phyloP scores from a whole-genome alignment of 1,284 basidiomycete species.

The Ustilago xerochloae region DNA sequence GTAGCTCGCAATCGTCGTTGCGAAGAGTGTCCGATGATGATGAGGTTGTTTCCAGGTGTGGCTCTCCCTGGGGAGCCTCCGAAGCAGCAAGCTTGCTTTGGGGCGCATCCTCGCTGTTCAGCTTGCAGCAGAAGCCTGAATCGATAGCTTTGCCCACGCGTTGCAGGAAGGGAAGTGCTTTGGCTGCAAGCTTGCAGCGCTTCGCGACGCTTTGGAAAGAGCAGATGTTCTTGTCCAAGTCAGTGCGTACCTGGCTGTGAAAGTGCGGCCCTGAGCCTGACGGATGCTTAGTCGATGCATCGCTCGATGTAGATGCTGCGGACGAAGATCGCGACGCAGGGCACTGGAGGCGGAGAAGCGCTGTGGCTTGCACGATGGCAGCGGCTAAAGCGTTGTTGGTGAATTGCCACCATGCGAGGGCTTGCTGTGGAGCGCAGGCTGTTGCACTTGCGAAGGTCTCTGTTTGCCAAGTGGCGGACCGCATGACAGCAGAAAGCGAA shows the following conservation, averaged over 20 bases:
- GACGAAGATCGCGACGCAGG: neutral
- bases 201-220: conserved; percentile 35
- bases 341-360: conserved; percentile 20
- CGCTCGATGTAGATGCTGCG: neutral
- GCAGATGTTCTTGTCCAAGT: conserved; percentile 34
- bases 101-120: neutral
- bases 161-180: conserved; percentile 31
- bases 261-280: conserved; percentile 7
- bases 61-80: neutral
- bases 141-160: conserved; percentile 29
- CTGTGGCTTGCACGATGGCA: conserved; percentile 38
- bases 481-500: conserved; percentile 25
- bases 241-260: conserved; percentile 21
- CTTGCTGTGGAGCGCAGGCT: conserved; percentile 20
- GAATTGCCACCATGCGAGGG: conserved; percentile 33
- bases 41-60: neutral
- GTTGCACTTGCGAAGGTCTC: conserved; percentile 25
- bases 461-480: conserved; percentile 35
- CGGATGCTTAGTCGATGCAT: neutral
- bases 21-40: neutral
- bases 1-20: neutral
- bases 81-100: conserved; percentile 2
- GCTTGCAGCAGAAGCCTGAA: conserved; percentile 20
- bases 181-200: conserved; percentile 35
- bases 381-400: conserved; percentile 38